Evolutionary conservation across 2,329 filamentous ascomycete species (phyloP).

Genomic region (Ustulina deusta): DNA sequence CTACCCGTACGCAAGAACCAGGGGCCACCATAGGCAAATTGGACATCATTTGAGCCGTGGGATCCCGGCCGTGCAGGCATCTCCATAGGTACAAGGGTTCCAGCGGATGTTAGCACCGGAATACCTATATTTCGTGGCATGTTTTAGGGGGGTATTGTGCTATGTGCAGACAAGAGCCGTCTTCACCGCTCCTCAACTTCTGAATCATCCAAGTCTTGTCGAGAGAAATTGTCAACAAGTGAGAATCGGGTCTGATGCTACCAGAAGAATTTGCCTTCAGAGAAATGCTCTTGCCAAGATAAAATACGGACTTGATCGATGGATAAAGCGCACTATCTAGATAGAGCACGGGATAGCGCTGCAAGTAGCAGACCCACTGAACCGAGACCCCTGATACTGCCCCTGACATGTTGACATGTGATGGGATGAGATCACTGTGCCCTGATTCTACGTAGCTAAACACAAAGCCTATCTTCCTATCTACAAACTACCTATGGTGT

Average conservation of each 20-base stretch:
- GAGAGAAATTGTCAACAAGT: neutral
- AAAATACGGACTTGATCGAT: neutral
- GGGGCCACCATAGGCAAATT: slow-evolving; percentile 24
- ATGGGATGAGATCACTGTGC: slow-evolving; percentile 4
- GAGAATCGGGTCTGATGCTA: neutral
- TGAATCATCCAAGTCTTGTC: neutral
- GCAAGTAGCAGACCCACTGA: slow-evolving; percentile 8
- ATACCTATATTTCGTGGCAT: neutral
- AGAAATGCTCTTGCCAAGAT: neutral
- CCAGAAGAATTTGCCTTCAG: neutral
- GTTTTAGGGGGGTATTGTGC: neutral
- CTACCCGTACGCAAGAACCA: slow-evolving; percentile 4
- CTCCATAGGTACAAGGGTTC: slow-evolving; percentile 19
- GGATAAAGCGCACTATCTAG: neutral
- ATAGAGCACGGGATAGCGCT: neutral
- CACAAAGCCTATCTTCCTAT: neutral
- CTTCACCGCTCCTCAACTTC: slow-evolving; percentile 23
- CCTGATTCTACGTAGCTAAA: neutral
- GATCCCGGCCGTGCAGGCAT: slow-evolving; percentile 3
- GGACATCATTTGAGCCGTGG: slow-evolving; percentile 25
- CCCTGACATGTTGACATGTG: slow-evolving; percentile 21
- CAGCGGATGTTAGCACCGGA: slow-evolving; percentile 7
- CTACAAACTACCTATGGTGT: neutral
- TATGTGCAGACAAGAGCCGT: neutral
- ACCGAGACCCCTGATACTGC: neutral